Percentiles rank a stretch among this genome's conserved stretches.
Evolutionary conservation across 805 yeast genomes (phyloP).

Genomic region (Kazachstania psychrophila): DNA sequence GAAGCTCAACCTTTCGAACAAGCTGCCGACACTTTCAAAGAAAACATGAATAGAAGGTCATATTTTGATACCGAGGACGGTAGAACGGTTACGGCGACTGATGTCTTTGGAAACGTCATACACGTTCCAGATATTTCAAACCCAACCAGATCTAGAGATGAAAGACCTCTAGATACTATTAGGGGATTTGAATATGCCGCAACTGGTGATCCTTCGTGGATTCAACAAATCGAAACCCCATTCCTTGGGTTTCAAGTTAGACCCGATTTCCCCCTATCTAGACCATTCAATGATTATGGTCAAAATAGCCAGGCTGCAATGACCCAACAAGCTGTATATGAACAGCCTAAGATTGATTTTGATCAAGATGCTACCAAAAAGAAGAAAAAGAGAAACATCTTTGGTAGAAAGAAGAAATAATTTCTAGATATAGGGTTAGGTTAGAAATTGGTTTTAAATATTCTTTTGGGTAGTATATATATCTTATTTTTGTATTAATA

Average conservation of each 20-base stretch:
- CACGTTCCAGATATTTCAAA: conserved; percentile 75
- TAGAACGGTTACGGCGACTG: conserved; percentile 37
- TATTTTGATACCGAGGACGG: conserved; percentile 31
- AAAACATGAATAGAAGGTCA: conserved; percentile 31
- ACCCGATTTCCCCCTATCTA: conserved; percentile 41
- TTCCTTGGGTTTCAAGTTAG: conserved; percentile 84
- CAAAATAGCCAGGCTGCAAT: too few relatives aligned
- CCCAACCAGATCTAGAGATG: conserved; percentile 87
- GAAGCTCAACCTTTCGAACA: conserved; percentile 93
- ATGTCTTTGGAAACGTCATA: conserved; percentile 82
- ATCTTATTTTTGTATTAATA: background rate
- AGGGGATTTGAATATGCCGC: conserved; percentile 88
- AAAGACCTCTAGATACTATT: conserved; percentile 93
- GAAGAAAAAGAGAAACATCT: conserved; percentile 73
- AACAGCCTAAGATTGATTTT: conserved; percentile 39
- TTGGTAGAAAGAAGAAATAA: conserved; percentile 66
- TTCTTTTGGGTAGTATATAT: background rate
- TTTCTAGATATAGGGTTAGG: background rate
- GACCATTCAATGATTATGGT: background rate
- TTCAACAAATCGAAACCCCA: conserved; percentile 70
- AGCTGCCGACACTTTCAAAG: conserved; percentile 30
- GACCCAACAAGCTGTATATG: conserved; percentile 45
- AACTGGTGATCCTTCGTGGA: conserved; percentile 60
- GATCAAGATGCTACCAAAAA: conserved; percentile 31
- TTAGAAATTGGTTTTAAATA: background rate